Evolutionary conservation across 495 filamentous ascomycete species (phyloP), one percentile per base, ranked within the genome.

Genomic region (Neurospora sp.): DNA sequence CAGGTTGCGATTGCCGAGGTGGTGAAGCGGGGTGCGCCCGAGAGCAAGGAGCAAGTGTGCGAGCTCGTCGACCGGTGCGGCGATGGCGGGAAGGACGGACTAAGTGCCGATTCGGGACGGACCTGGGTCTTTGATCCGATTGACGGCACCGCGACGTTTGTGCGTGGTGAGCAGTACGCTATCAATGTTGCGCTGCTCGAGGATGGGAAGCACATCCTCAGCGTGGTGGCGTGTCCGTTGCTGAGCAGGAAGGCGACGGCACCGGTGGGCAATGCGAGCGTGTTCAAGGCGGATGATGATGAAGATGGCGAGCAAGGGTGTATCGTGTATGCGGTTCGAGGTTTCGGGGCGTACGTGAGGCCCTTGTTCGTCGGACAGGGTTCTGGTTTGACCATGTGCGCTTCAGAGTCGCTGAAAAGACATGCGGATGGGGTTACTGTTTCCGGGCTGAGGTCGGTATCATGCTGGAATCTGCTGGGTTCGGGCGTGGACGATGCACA

Each of bases 71-170:
- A 92, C 77, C 81, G 86, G 65, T 89, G 89, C 40, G 85, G 85
- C 1, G 80, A 80, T 59, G 86, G 84, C 3, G 79, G 77, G 10
- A 78, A 80, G 18, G 9, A 45, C 12, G 27, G 10, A 18, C 12
- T 69, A 18, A 48, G 42, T 1, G 76, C 75, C 0, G 80, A 81
- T 2, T 79, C 82, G 3, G 65, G 70, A 18, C 78, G 86, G 4
- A 81, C 86, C 1, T 93, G 90, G 90, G 87, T 91, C 4, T 85
- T 93, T 41, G 91, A 93, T 76, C 91, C 91, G 0, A 90, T 93
- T 65, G 91, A 93, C 73, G 91, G 91, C 35, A 93, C 91, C 0
- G 87, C 86, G 44, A 89, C 88, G 3, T 93, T 90, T 71, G 85
- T 93, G 16, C 79, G 79, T 9, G 86, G 87, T 42, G 81, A 89